Percentiles rank a stretch among this genome's conserved stretches.
phyloP scores from a whole-genome alignment of 352 stramenopile species.

The Pythium folliculosum region DNA sequence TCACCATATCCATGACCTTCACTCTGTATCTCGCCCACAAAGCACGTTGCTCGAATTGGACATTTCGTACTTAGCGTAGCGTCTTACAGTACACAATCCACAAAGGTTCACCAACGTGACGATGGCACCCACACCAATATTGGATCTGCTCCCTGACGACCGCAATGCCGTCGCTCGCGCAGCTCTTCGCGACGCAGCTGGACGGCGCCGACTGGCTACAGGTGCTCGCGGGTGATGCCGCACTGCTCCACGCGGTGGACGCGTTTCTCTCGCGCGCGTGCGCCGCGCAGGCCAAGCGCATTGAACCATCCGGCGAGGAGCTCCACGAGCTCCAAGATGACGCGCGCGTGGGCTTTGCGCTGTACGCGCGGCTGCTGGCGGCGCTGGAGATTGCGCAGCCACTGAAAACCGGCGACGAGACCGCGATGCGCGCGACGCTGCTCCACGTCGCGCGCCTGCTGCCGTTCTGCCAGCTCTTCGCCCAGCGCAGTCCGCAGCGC shows the following conservation, averaged over 20 bases:
- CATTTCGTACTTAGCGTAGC: conserved; percentile 23
- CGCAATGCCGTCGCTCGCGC: conserved; percentile 13
- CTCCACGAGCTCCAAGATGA: conserved; percentile 13
- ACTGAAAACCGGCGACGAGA: background rate
- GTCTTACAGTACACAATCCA: conserved; percentile 8
- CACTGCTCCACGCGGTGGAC: conserved; percentile 33
- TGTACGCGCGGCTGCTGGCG: conserved; percentile 38
- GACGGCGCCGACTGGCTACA: conserved; percentile 26
- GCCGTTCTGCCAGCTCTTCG: conserved; percentile 61
- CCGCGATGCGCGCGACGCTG: conserved; percentile 30
- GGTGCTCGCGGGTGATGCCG: conserved; percentile 1
- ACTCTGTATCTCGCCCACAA: conserved; percentile 15
- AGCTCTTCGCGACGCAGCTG: conserved; percentile 9
- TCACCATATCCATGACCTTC: conserved; percentile 3
- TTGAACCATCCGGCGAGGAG: conserved; percentile 12
- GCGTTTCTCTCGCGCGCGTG: conserved; percentile 26
- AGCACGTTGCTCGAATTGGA: conserved; percentile 26
- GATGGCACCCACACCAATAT: background rate
- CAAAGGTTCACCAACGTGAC: background rate
- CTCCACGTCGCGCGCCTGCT: conserved; percentile 59
- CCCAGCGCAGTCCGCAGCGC: conserved; percentile 5
- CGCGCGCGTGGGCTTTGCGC: conserved; percentile 31
- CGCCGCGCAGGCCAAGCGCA: conserved; percentile 20
- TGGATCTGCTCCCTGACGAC: background rate
- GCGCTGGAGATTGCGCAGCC: conserved; percentile 1